Evolutionary conservation across 768 basidiomycete genomes (phyloP).

Genomic region (Boletus sp.): DNA sequence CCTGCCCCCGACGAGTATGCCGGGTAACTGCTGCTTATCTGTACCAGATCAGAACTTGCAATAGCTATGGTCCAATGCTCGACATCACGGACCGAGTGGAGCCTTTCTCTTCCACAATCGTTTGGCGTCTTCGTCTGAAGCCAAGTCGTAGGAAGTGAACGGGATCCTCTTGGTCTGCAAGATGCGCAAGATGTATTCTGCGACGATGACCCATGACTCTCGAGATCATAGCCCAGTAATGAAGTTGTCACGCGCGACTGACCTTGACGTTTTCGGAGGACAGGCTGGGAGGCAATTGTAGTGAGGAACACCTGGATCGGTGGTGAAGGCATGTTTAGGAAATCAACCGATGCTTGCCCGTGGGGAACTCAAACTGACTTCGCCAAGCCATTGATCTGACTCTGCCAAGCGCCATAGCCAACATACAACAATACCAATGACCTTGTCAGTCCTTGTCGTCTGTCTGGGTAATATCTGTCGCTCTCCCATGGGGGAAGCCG

Average conservation of each 20-base stretch:
- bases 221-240: not conserved
- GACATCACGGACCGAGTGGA: constrained; percentile 48
- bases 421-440: constrained; percentile 17
- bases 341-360: constrained; percentile 6
- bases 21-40: constrained; percentile 85
- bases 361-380: not conserved
- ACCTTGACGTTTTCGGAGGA: constrained; percentile 80
- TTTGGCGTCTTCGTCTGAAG: constrained; percentile 80
- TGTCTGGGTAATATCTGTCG: constrained; percentile 87
- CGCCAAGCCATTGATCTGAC: not conserved
- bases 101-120: constrained; percentile 78
- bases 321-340: constrained; percentile 64
- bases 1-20: constrained; percentile 72
- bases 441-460: constrained; percentile 64
- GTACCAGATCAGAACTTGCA: constrained; percentile 4
- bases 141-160: constrained; percentile 80
- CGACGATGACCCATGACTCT: not conserved
- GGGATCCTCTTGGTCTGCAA: constrained; percentile 84
- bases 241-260: not conserved
- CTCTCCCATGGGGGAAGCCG: constrained; percentile 91
- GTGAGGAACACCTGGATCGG: constrained; percentile 80
- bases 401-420: not conserved
- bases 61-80: not conserved
- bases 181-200: constrained; percentile 79
- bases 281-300: constrained; percentile 81